Evolutionary conservation across 768 basidiomycete species (phyloP), one percentile per base, ranked within the genome.

Genomic region (Harrya chromipes): DNA sequence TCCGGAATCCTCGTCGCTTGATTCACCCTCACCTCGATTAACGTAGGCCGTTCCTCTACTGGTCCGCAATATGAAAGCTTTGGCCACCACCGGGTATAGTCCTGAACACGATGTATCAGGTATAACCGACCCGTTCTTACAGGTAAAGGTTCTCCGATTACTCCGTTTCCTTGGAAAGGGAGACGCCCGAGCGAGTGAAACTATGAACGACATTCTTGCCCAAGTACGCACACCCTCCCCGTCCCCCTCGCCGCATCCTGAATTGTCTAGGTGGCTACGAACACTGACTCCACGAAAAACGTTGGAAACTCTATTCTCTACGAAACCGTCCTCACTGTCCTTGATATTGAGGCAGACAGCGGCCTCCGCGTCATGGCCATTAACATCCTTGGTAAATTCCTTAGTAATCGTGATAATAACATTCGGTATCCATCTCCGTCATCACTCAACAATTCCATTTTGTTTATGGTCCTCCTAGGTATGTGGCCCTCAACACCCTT

Each of bases 61-160:
- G 21, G 95, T 98, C 46, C 86, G 93, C 55, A 93, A 97, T 61
- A 78, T 99, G 57, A 98, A 98, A 67, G 88, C 92, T 1, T 74
- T 98, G 50, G 91, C 90, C 36, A 94, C 95, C 0, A 97, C 94
- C 4, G 95, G 95, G 9, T 97, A 97, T 70, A 95, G 92, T 59
- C 94, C 97, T 20, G 97, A 98, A 66, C 97, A 98, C 62, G 97
- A 99, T 58, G 97, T 99, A 10, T 92, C 93, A n/a, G 97, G 97
- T 33, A 97, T 99, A 69, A 97, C 97, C 14, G 94, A 95, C 69
- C 93, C 93, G 7, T 94, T 94, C 76, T 74, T 94, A 7, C 93
- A 95, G 68, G 84, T 94, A 58, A 99, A 98, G 70, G 84, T 95
- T 36, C 75, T 99, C 20, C 85, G 94, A 11, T 73, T 99, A 34